Evolutionary conservation across 768 basidiomycete species (phyloP), one percentile per base, ranked within the genome.

Genomic region (Paxillus involutus): DNA sequence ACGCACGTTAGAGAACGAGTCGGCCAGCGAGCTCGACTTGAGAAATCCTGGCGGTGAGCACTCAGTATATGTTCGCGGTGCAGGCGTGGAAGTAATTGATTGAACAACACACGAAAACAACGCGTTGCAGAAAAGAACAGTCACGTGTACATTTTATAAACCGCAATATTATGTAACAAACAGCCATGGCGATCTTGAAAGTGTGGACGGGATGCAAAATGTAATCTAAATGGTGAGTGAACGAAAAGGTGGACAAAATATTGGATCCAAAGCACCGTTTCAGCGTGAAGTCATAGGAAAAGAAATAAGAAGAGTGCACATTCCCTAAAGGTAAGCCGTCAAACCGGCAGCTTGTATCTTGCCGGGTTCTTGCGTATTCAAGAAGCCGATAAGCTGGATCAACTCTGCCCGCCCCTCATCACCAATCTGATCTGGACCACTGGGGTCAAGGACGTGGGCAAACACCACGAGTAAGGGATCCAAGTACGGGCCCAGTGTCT

Each of bases 261-360:
- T 44, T 48, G 53, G 19, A 53, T 45, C 48, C 19, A 39, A 40
- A 37, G 51, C 21, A 21, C n/a, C 37, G 33, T 50, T 44, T 30
- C 30, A 41, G 39, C 36, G 32, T 47, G 19, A 41, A 41, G 29
- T 17, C 44, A 36, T 46, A 51, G 19, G 33, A 19, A 47, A 55
- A 47, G 40, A 17, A 42, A 21, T 2, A 21, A 49, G 21, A n/a
- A 52, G 36, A 58, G 11, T 51, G 61, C 61, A 82, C 55, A 70
- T 73, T 55, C 75, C 73, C 26, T 77, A 73, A 32, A 89, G 75
- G 70, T 80, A 80, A 16, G 73, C 69, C 12, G 71, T 67, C 62
- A 94, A 74, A 26, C 94, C 94, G 7, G 90, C 85, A 6, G 87
- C 90, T 64, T 87, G 86, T 32, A 98, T 80, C 72, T 88, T 91